Evolutionary conservation across 768 basidiomycete genomes (phyloP).

Genomic region (Kwoniella mangroviensis): DNA sequence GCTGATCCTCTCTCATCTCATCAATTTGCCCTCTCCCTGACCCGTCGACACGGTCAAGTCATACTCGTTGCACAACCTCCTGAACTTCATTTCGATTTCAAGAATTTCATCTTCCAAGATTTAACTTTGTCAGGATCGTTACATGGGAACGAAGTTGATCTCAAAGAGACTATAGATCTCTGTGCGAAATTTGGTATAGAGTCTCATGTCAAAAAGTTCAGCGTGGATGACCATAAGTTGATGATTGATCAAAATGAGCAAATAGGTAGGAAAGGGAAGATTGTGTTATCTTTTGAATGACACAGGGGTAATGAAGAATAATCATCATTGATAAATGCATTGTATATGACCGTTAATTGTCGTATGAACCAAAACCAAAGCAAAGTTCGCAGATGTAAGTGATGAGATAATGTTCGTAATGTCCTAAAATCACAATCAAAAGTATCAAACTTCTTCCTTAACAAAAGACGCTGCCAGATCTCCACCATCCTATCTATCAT

Average conservation of each 20-base stretch:
- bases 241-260: conserved; percentile 22
- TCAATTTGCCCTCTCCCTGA: conserved; percentile 19
- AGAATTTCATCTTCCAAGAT: conserved; percentile 32
- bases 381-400: no score
- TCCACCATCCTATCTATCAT: neutral
- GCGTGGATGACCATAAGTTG: conserved; percentile 25
- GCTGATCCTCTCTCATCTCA: conserved; percentile 28
- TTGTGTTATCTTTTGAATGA: neutral
- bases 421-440: conserved; percentile 7
- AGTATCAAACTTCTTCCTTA: neutral
- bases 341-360: neutral
- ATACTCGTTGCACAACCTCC: conserved; percentile 31
- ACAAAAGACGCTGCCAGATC: neutral
- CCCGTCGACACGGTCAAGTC: conserved; percentile 28
- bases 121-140: conserved; percentile 23
- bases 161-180: conserved; percentile 26
- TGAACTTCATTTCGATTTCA: conserved; percentile 14
- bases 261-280: conserved; percentile 31
- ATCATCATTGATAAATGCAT: neutral
- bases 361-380: neutral
- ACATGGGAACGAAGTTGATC: conserved; percentile 26
- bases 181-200: conserved; percentile 22
- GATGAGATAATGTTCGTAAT: conserved; percentile 1
- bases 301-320: neutral
- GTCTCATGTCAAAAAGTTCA: conserved; percentile 17